Base-by-base conservation (phyloP, 1,284 basidiomycete species). In the Cutaneotrichosporon spelunceum region DNA sequence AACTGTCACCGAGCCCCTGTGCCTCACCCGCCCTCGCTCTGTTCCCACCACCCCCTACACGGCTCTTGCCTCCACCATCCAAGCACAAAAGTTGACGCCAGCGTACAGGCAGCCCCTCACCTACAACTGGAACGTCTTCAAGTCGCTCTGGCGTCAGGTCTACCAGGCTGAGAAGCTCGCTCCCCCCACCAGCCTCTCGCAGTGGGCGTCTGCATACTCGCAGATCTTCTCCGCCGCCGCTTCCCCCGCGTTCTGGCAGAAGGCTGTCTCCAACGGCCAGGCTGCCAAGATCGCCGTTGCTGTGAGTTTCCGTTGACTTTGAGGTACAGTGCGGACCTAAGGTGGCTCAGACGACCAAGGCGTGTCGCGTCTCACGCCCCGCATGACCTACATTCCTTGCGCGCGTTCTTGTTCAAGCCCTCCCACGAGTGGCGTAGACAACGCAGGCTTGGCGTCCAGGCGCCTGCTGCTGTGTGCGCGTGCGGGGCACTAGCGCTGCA, bases 161-260 rank as follows among this genome's bases (percentile, higher is more conserved):
- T 98, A 97, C 82, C 80, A 90, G 67, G 86, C 88, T 53, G 95
- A 98, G 82, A 85, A 86, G 64, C 85, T 98, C 58, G 86, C 88
- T 54, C 91, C 91, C 19, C 95, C 94, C 24, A 83, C 83, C 16
- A 86, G 86, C 27, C 63, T 90, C 57, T 78, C 82, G 42, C 81
- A 86, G 59, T 80, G 92, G 78, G 81, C 84, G 50, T 82, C 82
- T 61, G 88, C 88, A 19, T 96, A 94, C 80, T 80, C 84, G 62
- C 83, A 86, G 47, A 82, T 97, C 67, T 92, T 85, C 84, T 73
- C 83, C 47, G 86, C 86, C 60, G 88, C 87, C 21, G 82, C 80
- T 61, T 87, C 85, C 78, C 79, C 82, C 1, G 80, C 82, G 27
- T 93, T 87, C 79, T 91, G 89, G 87, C 84, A 85, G 45, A 81